These are phyloP conservation scores for Phytopythium litorale DNA, from an alignment of 352 stramenopile species.

Conservation along the genomic window DNA sequence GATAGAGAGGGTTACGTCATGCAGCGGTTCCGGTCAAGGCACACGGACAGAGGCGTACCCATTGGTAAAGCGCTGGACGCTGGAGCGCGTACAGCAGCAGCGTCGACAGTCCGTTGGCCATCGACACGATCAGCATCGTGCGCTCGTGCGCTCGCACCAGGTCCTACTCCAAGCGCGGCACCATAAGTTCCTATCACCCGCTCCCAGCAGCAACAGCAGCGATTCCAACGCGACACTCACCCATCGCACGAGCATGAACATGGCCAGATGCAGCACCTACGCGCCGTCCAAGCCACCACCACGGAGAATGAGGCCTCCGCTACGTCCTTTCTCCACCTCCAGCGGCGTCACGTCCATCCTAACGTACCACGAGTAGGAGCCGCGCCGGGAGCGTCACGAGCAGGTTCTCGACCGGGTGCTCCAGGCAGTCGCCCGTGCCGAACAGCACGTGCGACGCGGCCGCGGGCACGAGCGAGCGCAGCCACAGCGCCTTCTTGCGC, in stretches of 20 bases:
- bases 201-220: not conserved
- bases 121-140: constrained; percentile 70
- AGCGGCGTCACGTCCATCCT: not conserved
- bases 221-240: constrained; percentile 13
- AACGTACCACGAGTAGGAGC: constrained; percentile 49
- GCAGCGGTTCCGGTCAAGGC: not conserved
- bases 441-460: constrained; percentile 75
- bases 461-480: constrained; percentile 72
- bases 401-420: constrained; percentile 59
- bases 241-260: constrained; percentile 74
- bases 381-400: constrained; percentile 69
- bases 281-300: not conserved
- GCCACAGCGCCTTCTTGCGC: constrained; percentile 81
- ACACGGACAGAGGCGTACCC: constrained; percentile 31
- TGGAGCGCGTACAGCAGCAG: constrained; percentile 68
- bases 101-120: constrained; percentile 68
- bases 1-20: no score
- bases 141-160: constrained; percentile 57
- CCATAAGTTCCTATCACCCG: not conserved
- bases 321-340: no score
- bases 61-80: constrained; percentile 72
- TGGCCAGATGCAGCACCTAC: constrained; percentile 68
- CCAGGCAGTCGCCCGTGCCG: constrained; percentile 62
- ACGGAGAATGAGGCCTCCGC: not conserved
- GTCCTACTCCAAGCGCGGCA: constrained; percentile 24